Conservation (phyloP, 257 asterid genomes). For the Primulina tabacum region DNA sequence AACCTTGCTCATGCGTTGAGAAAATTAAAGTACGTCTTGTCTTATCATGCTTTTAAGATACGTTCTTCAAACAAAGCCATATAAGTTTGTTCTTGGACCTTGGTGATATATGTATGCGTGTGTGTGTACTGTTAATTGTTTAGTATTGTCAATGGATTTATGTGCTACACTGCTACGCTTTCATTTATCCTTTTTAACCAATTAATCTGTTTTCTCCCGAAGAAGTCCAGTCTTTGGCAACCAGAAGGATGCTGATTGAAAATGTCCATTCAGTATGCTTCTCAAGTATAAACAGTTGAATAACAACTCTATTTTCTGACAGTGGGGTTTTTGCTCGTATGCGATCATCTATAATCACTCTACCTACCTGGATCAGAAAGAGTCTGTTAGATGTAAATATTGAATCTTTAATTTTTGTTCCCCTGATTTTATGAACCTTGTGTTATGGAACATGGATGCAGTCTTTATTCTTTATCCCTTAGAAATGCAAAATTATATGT, state of each 20-base stretch:
- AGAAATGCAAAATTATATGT: slow-evolving; percentile 1
- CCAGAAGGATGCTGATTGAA: background rate
- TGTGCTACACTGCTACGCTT: background rate
- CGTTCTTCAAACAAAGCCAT: background rate
- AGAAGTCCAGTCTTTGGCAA: background rate
- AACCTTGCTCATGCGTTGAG: slow-evolving; percentile 96
- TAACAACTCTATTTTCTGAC: too few species aligned
- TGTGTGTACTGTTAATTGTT: background rate
- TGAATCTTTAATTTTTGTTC: too few species aligned
- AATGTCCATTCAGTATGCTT: background rate
- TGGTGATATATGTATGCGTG: background rate
- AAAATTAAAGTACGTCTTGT: slow-evolving; percentile 60
- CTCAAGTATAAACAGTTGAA: too few species aligned
- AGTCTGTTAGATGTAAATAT: too few species aligned
- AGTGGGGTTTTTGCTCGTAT: too few species aligned
- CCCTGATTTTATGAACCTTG: too few species aligned
- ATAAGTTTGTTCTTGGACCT: slow-evolving; percentile 2
- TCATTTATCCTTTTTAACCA: background rate
- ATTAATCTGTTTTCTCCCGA: background rate
- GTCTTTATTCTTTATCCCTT: background rate
- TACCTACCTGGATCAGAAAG: too few species aligned
- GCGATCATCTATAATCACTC: too few species aligned
- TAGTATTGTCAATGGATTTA: too few species aligned
- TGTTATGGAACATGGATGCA: background rate
- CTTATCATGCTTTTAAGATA: slow-evolving; percentile 1